Base-by-base conservation (phyloP, 352 stramenopile species). In the Pythium volutum region DNA sequence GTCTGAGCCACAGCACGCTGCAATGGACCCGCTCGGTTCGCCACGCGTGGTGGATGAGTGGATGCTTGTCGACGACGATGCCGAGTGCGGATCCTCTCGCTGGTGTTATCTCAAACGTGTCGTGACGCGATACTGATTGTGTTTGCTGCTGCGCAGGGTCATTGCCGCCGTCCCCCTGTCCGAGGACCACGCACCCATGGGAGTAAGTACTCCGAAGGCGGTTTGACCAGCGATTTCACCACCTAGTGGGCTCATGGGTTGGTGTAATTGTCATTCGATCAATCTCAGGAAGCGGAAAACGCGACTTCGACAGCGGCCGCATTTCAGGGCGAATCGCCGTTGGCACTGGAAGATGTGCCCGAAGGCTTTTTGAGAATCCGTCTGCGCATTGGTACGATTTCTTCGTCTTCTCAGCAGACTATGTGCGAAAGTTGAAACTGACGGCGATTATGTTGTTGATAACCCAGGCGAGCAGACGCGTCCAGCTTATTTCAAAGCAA, bases 41-140 rank as follows among this genome's bases (percentile, higher is more conserved):
- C 65, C 65, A 38, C 65, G 65, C 55, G 59, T 33, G 43, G 52
- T 81, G 25, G 80, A 88, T 31, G 83, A 89, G 48, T 92, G 83
- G 83, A 75, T 70, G 45, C 57, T 92, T 53, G 83, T 92, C 58
- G 74, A 88, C 49, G 77, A 88, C 31, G 68, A 84, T 8, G 77
- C 80, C 14, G 78, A 90, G 82, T 92, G 71, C 56, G 74, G 67
- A 36, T 27, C 18, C 3, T 14, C 29, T 45, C 5, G 4, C 23
- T n/a, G 15, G 31, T 33, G 27, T n/a, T n/a, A n/a, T n/a, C n/a
- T n/a, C 5, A 57, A 4, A 22, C 9, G 23, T 49, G 26, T 15
- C 8, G 39, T 15, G 33, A 39, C 20, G 54, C 39, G n/a, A 42
- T 14, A 49, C 26, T 61, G 25, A 20, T 33, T 2, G 39, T 26